phyloP scores from a whole-genome alignment of 352 stramenopile species.

The Globisporangium spinosum region DNA sequence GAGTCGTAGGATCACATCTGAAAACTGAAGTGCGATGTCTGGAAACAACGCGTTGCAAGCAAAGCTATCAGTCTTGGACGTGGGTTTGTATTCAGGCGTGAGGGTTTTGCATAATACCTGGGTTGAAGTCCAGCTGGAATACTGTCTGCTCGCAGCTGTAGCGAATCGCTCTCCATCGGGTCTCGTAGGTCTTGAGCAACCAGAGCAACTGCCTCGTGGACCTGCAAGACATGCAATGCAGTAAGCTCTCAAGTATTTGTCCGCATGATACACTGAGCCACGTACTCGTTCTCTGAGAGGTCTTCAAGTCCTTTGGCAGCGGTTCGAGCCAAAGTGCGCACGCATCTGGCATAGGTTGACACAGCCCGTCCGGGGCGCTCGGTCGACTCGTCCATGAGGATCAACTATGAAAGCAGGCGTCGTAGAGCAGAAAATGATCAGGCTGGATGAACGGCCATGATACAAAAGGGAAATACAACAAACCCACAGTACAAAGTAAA shows the following conservation, averaged over 20 bases:
- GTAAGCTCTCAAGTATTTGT: too few species aligned
- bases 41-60: neutral
- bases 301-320: slow-evolving; percentile 7
- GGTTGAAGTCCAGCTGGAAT: slow-evolving; percentile 46
- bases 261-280: too few species aligned
- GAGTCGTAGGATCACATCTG: slow-evolving; percentile 27
- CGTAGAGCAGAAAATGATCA: neutral
- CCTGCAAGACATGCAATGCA: slow-evolving; percentile 16
- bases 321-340: slow-evolving; percentile 23
- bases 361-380: slow-evolving; percentile 34
- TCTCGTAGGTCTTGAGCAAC: slow-evolving; percentile 34
- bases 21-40: slow-evolving; percentile 39
- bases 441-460: neutral
- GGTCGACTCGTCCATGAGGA: slow-evolving; percentile 33
- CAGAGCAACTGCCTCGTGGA: slow-evolving; percentile 36
- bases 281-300: slow-evolving; percentile 23
- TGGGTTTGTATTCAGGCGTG: neutral
- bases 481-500: slow-evolving; percentile 14
- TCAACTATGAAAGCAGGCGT: slow-evolving; percentile 24
- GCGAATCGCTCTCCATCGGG: slow-evolving; percentile 47
- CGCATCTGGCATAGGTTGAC: slow-evolving; percentile 37
- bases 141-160: slow-evolving; percentile 41
- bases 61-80: neutral
- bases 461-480: neutral
- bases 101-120: slow-evolving; percentile 22